phyloP scores from a whole-genome alignment of 371 early-diverging fungal species.

The Massospora cicadina region DNA sequence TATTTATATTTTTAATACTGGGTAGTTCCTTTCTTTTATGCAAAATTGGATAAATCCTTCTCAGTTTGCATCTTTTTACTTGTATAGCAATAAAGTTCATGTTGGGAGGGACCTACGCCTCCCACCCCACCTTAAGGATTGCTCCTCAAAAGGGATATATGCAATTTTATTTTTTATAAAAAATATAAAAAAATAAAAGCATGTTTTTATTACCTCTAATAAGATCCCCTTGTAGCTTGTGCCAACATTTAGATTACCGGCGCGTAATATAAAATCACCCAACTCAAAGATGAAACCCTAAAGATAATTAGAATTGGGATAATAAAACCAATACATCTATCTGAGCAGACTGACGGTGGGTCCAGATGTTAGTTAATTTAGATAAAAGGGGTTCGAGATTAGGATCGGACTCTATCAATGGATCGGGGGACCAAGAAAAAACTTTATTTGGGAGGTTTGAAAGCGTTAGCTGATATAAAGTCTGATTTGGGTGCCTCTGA shows the following conservation, averaged over 20 bases:
- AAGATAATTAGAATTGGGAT: neutral
- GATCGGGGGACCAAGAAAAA: neutral
- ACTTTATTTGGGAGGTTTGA: neutral
- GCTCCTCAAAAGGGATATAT: too few species aligned
- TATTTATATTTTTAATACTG: too few species aligned
- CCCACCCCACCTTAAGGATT: too few species aligned
- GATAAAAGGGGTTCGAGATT: neutral
- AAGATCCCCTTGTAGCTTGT: neutral
- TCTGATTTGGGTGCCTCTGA: neutral
- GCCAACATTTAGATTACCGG: neutral
- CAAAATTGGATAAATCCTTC: too few species aligned
- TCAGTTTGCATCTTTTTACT: too few species aligned
- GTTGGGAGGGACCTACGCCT: too few species aligned
- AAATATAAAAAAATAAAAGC: neutral
- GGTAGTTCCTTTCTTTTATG: too few species aligned
- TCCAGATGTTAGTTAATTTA: neutral
- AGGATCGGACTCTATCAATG: neutral
- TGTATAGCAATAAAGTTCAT: too few species aligned
- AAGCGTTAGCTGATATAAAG: neutral
- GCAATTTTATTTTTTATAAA: too few species aligned
- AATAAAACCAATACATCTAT: neutral
- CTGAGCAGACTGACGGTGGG: neutral
- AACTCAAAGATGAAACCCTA: neutral
- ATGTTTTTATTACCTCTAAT: neutral
- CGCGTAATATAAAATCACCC: neutral